A percentile compares a stretch with the other conserved stretches of the same genome.
Evolutionary conservation across 495 filamentous ascomycete species (phyloP).

Genomic region (Penicillium steckii): DNA sequence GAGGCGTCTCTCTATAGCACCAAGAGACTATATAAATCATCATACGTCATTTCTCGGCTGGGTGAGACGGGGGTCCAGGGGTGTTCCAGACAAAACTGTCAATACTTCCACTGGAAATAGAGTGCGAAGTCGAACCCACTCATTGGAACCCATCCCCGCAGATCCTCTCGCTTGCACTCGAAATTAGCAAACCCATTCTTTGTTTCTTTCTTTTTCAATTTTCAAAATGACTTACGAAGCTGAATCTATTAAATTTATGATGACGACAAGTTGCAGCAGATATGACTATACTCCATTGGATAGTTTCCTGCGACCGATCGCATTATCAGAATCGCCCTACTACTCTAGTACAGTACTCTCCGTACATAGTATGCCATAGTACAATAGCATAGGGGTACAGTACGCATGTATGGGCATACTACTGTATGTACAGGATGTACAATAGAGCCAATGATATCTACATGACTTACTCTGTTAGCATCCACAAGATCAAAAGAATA

Average conservation of each 20-base stretch:
- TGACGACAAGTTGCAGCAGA: not conserved
- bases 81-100: not conserved
- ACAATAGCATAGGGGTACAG: no score
- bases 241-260: not conserved
- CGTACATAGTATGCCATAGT: not conserved
- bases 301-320: not conserved
- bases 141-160: conserved; percentile 2
- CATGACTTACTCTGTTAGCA: no score
- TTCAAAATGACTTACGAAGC: no score
- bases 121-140: not conserved
- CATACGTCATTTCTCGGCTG: not conserved
- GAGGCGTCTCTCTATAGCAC: not conserved
- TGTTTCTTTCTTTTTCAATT: no score
- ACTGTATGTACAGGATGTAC: no score
- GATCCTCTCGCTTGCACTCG: not conserved
- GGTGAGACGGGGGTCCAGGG: conserved; percentile 3
- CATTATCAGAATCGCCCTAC: no score
- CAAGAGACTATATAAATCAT: no score
- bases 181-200: no score
- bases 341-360: not conserved
- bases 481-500: not conserved
- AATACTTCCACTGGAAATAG: not conserved
- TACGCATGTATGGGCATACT: no score
- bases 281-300: not conserved
- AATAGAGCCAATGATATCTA: no score